Evolutionary conservation across 1,139 yeast species (phyloP).

Genomic region (Protomyces gravidus): DNA sequence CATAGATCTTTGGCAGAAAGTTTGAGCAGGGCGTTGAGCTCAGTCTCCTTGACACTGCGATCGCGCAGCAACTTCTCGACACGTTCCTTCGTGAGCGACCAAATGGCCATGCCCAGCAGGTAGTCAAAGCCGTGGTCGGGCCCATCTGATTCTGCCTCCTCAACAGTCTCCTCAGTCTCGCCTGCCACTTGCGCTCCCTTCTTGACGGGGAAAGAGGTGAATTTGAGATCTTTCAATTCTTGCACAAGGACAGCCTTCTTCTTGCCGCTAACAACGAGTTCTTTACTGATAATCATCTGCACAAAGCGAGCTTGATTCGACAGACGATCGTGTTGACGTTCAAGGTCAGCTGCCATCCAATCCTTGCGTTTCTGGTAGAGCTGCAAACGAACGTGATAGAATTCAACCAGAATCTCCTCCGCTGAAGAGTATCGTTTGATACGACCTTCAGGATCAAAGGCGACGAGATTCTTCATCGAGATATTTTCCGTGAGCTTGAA

Average conservation of each 20-base stretch:
- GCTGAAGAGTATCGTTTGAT: constrained; percentile 75
- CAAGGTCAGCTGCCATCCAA: constrained; percentile 61
- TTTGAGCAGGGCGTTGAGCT: constrained; percentile 61
- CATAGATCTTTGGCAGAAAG: constrained; percentile 83
- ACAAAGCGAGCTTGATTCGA: constrained; percentile 87
- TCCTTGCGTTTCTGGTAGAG: constrained; percentile 90
- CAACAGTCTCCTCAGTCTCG: constrained; percentile 32
- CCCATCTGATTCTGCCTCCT: constrained; percentile 41
- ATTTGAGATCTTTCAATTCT: constrained; percentile 58
- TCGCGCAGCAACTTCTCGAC: constrained; percentile 66
- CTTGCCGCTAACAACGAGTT: constrained; percentile 67
- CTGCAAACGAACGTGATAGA: constrained; percentile 79
- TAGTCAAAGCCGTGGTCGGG: constrained; percentile 61
- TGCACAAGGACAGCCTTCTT: constrained; percentile 61
- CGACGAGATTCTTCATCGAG: constrained; percentile 83
- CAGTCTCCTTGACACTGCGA: constrained; percentile 65
- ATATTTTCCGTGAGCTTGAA: constrained; percentile 71
- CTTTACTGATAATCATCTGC: constrained; percentile 76
- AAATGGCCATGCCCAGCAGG: constrained; percentile 79
- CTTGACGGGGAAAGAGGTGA: constrained; percentile 58
- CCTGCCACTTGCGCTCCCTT: constrained; percentile 39
- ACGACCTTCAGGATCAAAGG: constrained; percentile 88
- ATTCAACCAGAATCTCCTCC: constrained; percentile 75
- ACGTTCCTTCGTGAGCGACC: constrained; percentile 80
- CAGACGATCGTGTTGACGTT: constrained; percentile 68